A percentile compares a stretch with the other conserved stretches of the same genome.
phyloP scores from a whole-genome alignment of 768 basidiomycete genomes.

The Hygrocybe coccinea region DNA sequence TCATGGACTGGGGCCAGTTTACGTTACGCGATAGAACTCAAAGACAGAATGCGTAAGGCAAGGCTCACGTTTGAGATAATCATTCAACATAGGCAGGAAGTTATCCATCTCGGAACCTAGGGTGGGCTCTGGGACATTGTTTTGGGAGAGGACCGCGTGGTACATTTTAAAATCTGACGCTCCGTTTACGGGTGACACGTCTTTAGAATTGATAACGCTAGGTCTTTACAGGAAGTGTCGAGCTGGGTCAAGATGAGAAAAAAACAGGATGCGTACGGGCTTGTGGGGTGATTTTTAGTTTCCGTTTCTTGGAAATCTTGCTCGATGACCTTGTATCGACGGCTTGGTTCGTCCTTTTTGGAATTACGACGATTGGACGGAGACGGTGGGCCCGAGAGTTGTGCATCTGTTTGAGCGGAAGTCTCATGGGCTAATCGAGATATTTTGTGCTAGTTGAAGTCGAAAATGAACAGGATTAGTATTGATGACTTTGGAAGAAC shows the following conservation, averaged over 20 bases:
- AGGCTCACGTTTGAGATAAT: conserved; percentile 60
- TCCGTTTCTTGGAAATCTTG: conserved; percentile 23
- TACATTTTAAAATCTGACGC: conserved; percentile 58
- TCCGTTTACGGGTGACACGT: conserved; percentile 30
- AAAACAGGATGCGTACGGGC: conserved; percentile 32
- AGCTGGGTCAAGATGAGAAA: neutral
- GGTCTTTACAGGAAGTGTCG: conserved; percentile 38
- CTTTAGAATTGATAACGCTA: conserved; percentile 50
- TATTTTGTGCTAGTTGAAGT: conserved; percentile 49
- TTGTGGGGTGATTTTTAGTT: conserved; percentile 31
- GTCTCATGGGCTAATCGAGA: conserved; percentile 46
- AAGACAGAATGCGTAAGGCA: conserved; percentile 1
- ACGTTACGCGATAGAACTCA: conserved; percentile 1
- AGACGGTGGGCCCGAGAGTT: conserved; percentile 12
- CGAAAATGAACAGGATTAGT: neutral
- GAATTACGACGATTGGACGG: conserved; percentile 18
- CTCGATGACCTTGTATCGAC: conserved; percentile 51
- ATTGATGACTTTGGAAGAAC: neutral
- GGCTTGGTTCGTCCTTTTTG: conserved; percentile 36
- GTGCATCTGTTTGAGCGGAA: conserved; percentile 16
- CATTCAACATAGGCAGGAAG: conserved; percentile 70
- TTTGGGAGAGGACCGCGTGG: conserved; percentile 55
- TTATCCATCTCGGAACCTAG: conserved; percentile 66
- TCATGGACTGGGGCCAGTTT: conserved; percentile 29
- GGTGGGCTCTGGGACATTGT: conserved; percentile 23